Base-by-base conservation (phyloP, 495 filamentous ascomycete species). In the Cercophora newfieldiana region DNA sequence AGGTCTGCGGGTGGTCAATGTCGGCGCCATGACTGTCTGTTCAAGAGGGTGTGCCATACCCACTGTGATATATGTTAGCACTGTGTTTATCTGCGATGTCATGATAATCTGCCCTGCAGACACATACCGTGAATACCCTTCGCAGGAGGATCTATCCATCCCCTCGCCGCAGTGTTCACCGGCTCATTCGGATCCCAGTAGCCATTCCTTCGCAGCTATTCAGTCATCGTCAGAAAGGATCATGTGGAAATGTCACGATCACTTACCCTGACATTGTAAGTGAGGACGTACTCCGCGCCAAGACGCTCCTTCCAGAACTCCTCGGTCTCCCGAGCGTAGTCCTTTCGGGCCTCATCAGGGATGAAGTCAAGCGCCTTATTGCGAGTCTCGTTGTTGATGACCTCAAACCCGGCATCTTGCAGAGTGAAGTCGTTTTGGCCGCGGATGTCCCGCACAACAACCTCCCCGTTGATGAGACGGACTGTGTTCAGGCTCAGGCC, bases 111-210 rank as follows among this genome's bases (percentile, higher is more conserved):
- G n/a, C n/a, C n/a, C n/a, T n/a, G n/a, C n/a, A n/a, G n/a, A n/a
- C 50, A 26, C 50, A n/a, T 54, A 54, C 50, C 50, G n/a, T 54
- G 50, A 26, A 54, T 54, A 3, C 50, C 50, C 25, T 26, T 54
- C 14, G 50, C 50, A 8, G 50, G 50, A 5, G 50, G 50, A 7
- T 54, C 50, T 26, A 54, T 22, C 50, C 50, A 54, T 2, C 19
- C 50, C 50, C 50, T 54, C 50, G 25, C 25, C 2, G 25, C 50
- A 7, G 22, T 8, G 10, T 54, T 14, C 50, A 54, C 50, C 25
- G 50, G 50, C 25, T 54, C 50, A 54, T 54, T 54, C 5, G 25
- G 50, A 26, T 54, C 50, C 50, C 50, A 54, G 50, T 54, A 54
- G 8, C 50, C 50, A 54, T 54, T 54, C 6, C 50, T 54, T n/a